These are phyloP conservation scores for Coniferiporia sulphurascens DNA, from an alignment of 1,284 basidiomycete species.

Conservation along the genomic window DNA sequence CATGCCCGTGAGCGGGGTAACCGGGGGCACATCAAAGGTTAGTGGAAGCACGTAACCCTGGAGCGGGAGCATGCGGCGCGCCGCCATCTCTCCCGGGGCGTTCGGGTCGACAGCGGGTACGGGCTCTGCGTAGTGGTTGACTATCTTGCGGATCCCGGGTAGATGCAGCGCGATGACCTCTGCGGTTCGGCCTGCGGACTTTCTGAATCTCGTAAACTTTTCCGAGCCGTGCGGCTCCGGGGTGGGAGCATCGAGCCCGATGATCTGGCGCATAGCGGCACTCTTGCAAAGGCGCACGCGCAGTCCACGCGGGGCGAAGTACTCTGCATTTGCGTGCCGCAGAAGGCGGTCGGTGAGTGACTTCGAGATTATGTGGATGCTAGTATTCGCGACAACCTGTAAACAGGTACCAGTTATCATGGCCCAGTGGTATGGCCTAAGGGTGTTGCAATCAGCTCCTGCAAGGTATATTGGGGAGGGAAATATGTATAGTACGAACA, in stretches of 20 bases:
- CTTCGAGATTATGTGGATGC: slow-evolving; percentile 20
- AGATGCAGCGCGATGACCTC: background rate
- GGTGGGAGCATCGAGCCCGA: slow-evolving; percentile 8
- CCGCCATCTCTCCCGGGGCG: background rate
- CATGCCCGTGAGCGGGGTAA: background rate
- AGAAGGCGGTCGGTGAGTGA: slow-evolving; percentile 22
- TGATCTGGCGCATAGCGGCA: slow-evolving; percentile 19
- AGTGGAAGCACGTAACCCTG: background rate
- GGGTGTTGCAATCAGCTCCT: background rate
- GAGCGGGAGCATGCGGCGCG: background rate
- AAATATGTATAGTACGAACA: slow-evolving; percentile 9
- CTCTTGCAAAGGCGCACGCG: slow-evolving; percentile 20
- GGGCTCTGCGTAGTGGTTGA: background rate
- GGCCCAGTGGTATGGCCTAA: slow-evolving; percentile 17
- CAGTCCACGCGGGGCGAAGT: slow-evolving; percentile 21
- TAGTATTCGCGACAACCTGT: slow-evolving; percentile 17
- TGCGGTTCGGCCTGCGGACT: background rate
- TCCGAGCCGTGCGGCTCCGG: background rate
- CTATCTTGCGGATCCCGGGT: background rate
- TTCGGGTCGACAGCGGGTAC: background rate
- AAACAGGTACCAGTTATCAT: slow-evolving; percentile 14
- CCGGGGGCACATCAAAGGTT: background rate
- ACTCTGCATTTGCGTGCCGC: slow-evolving; percentile 19
- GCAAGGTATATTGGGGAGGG: background rate
- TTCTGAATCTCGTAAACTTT: background rate